Conservation (phyloP, 2,329 filamentous ascomycete genomes). For the Ceratocystis destructans region DNA sequence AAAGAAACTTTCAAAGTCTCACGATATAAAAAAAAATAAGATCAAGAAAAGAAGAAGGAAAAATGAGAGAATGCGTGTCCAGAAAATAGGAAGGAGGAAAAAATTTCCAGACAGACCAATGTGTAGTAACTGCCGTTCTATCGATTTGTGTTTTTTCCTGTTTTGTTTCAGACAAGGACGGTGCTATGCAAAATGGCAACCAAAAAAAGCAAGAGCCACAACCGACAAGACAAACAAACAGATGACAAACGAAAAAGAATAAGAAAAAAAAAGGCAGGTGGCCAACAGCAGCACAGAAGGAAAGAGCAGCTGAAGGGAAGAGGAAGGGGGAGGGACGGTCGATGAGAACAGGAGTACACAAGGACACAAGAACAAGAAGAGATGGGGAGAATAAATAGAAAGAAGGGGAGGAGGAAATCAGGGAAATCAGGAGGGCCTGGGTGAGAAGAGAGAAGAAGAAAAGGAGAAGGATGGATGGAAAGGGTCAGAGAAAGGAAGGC, state of each 20-base stretch:
- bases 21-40: not conserved
- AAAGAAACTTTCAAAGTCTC: constrained; percentile 10
- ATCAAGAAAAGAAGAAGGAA: constrained; percentile 7
- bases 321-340: not conserved
- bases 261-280: not conserved
- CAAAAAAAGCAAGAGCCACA: not conserved
- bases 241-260: not conserved
- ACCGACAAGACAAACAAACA: not conserved
- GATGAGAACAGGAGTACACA: not conserved
- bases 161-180: not conserved
- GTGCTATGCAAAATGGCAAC: not conserved
- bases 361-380: not conserved
- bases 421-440: constrained; percentile 17
- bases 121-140: not conserved
- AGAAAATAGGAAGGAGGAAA: constrained; percentile 9
- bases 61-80: constrained; percentile 3
- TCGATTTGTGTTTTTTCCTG: not conserved
- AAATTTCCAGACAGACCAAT: not conserved
- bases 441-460: constrained; percentile 13
- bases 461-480: constrained; percentile 8
- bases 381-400: constrained; percentile 3
- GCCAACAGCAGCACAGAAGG: not conserved
- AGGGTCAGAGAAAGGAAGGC: not conserved
- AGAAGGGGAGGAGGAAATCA: constrained; percentile 8
- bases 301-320: not conserved